Base-by-base conservation (phyloP, 1,139 yeast genomes). In the Pichia sp. region DNA sequence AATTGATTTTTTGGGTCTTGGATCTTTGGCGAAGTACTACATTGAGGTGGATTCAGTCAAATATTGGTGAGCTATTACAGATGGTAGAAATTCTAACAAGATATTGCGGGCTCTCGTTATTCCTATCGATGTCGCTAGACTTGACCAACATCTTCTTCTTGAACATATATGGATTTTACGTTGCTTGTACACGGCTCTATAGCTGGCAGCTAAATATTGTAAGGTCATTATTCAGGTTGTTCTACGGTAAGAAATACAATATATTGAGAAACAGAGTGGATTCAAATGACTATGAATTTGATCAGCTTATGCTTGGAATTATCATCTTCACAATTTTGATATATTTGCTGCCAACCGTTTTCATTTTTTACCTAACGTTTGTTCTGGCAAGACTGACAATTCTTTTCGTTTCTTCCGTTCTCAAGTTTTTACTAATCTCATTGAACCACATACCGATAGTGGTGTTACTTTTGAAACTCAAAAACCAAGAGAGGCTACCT, bases 221-320 rank as follows among this genome's bases (percentile, higher is more conserved):
- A 58, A 75, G 76, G 54, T 88, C 97, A 11, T 75, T 95, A 54
- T 88, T 89, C 69, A 88, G 90, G 63, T 73, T 95, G 45, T 92
- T 95, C 64, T 79, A 95, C 57, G 99, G 99, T 1, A 88, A 87
- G 68, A 90, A 92, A 70, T 85, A 82, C 61, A 95, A 95, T 66
- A 82, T 87, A 1, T 73, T 95, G 62, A 79, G 98, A 61, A 78
- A 87, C 56, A 83, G 99, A 73, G 84, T 90, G 45, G 99, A 95
- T 68, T 82, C 87, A n/a, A 82, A 85, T 61, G 78, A 80, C 62
- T 92, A 88, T 67, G 93, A 88, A 57, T 74, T 92, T 41, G 97
- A 93, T 67, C 97, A 92, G 65, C 75, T 93, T 56, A 74, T 95
- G 52, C 73, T 93, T 68, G 99, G 99, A 0, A 93, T 97, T 0